These are phyloP conservation scores for Monosporascus sp. DNA, from an alignment of 2,329 filamentous ascomycete species.

Conservation along the genomic window DNA sequence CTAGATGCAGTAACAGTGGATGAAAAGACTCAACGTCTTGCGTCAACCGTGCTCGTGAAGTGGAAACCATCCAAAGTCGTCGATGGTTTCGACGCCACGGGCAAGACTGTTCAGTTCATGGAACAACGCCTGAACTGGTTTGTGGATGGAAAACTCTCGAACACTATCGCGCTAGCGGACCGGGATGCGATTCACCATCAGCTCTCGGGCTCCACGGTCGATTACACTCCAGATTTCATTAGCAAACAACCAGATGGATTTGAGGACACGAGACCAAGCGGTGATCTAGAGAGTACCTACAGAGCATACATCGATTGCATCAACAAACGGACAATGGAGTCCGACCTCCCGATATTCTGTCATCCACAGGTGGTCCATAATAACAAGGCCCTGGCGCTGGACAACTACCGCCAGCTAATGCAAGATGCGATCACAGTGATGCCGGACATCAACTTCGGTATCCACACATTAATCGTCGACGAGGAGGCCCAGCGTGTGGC, in stretches of 20 bases:
- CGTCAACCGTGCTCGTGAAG: constrained; percentile 6
- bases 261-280: constrained; percentile 4
- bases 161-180: constrained; percentile 8
- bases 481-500: constrained; percentile 26
- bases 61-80: neutral
- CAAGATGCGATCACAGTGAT: constrained; percentile 22
- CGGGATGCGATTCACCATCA: constrained; percentile 10
- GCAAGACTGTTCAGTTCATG: constrained; percentile 3
- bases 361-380: constrained; percentile 26
- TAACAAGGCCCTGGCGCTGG: constrained; percentile 12
- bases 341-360: constrained; percentile 20
- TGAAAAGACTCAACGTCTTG: constrained; percentile 8
- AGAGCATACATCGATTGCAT: constrained; percentile 26
- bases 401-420: constrained; percentile 24
- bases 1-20: constrained; percentile 16
- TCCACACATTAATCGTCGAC: constrained; percentile 26
- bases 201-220: constrained; percentile 5
- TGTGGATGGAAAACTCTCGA: constrained; percentile 11
- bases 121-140: constrained; percentile 15
- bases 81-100: neutral
- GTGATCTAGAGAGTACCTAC: constrained; percentile 19
- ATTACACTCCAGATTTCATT: constrained; percentile 9
- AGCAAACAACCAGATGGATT: constrained; percentile 2
- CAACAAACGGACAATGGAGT: constrained; percentile 22
- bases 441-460: constrained; percentile 18